Percentiles rank a stretch among this genome's conserved stretches.
Evolutionary conservation across 1,284 basidiomycete species (phyloP).

Genomic region (Caloboletus firmus): DNA sequence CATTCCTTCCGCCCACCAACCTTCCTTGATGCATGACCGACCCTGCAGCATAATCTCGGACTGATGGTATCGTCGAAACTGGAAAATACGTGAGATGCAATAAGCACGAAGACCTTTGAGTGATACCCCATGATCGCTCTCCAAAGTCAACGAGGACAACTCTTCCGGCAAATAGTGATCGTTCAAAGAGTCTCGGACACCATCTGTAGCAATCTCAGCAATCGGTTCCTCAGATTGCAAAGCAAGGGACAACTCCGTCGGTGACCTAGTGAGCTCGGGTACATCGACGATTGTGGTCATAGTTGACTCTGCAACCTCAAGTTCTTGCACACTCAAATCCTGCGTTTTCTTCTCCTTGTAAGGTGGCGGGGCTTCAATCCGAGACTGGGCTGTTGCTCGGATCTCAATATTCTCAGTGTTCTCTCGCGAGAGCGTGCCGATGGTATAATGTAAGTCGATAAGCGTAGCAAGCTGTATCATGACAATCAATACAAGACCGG

Average conservation of each 20-base stretch:
- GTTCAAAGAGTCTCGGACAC: slow-evolving; percentile 15
- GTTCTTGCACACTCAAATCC: neutral
- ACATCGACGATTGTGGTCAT: neutral
- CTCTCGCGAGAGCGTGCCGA: slow-evolving; percentile 26
- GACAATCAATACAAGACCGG: neutral
- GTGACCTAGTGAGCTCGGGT: neutral
- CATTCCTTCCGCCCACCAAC: slow-evolving; percentile 49
- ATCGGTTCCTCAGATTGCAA: slow-evolving; percentile 16
- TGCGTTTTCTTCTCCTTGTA: slow-evolving; percentile 14
- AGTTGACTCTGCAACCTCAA: neutral
- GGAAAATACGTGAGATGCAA: neutral
- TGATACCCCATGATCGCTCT: slow-evolving; percentile 41
- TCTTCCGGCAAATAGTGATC: slow-evolving; percentile 30
- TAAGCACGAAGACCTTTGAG: neutral
- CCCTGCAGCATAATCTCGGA: slow-evolving; percentile 44
- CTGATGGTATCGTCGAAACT: slow-evolving; percentile 54
- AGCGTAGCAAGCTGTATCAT: slow-evolving; percentile 44
- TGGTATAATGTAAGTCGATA: slow-evolving; percentile 50
- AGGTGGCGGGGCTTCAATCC: slow-evolving; percentile 21
- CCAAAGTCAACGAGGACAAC: slow-evolving; percentile 23
- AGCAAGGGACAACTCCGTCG: neutral
- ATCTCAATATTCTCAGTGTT: neutral
- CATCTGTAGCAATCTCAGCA: slow-evolving; percentile 23
- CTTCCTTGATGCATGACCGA: slow-evolving; percentile 37
- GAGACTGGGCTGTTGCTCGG: neutral